A percentile compares a stretch with the other conserved stretches of the same genome.
Conservation (phyloP, 805 yeast species). For the Hanseniaspora hatyaiensis region DNA sequence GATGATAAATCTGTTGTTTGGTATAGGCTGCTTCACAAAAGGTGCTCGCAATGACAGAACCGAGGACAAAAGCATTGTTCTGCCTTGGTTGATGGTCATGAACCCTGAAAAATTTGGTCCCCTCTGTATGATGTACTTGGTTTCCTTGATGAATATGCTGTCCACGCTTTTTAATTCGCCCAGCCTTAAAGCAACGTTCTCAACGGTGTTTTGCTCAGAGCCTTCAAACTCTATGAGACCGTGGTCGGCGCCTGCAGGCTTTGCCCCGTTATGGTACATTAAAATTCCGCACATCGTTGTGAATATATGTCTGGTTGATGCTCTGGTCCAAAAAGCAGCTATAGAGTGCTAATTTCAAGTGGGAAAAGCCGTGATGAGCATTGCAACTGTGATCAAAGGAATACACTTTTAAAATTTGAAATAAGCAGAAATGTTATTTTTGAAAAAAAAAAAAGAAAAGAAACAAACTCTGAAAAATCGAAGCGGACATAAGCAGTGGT, state of each 20-base stretch:
- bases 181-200: neutral
- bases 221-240: constrained; percentile 3
- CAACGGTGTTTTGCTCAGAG: neutral
- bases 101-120: constrained; percentile 51
- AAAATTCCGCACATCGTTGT: constrained; percentile 16
- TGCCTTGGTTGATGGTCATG: constrained; percentile 16
- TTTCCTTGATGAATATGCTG: neutral
- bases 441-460: too few relatives aligned
- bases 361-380: too few relatives aligned
- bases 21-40: constrained; percentile 60
- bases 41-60: constrained; percentile 75
- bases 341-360: too few relatives aligned
- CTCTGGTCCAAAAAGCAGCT: too few relatives aligned
- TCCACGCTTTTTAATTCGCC: neutral
- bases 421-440: too few relatives aligned
- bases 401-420: too few relatives aligned
- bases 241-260: neutral
- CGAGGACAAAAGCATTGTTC: constrained; percentile 44
- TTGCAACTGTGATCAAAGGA: too few relatives aligned
- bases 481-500: too few relatives aligned
- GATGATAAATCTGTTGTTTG: constrained; percentile 33
- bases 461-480: too few relatives aligned
- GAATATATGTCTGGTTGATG: too few relatives aligned
- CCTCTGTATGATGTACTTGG: constrained; percentile 40
- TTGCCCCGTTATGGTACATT: constrained; percentile 6